phyloP scores from a whole-genome alignment of 371 early-diverging fungal genomes.

The Mucor plumbeus region DNA sequence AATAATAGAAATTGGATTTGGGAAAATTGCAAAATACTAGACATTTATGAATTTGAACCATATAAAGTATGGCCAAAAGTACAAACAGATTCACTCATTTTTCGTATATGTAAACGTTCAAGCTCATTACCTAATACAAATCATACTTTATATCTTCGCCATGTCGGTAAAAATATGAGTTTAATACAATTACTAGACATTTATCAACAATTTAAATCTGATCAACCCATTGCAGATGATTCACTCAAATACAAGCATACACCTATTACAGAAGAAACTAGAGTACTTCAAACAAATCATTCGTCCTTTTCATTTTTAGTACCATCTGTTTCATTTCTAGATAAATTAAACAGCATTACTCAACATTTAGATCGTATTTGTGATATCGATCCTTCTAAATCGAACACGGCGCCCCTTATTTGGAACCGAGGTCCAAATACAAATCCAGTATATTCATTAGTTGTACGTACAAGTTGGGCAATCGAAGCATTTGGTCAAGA shows the following conservation, averaged over 20 bases:
- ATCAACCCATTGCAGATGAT: slow-evolving; percentile 12
- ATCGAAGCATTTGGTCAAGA: slow-evolving; percentile 49
- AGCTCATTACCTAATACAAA: slow-evolving; percentile 27
- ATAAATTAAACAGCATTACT: slow-evolving; percentile 45
- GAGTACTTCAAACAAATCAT: slow-evolving; percentile 13
- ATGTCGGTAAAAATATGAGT: slow-evolving; percentile 12
- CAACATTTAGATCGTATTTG: slow-evolving; percentile 55
- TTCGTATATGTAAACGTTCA: slow-evolving; percentile 48
- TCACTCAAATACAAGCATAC: slow-evolving; percentile 16
- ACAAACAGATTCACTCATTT: slow-evolving; percentile 71
- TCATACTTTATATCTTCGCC: slow-evolving; percentile 25
- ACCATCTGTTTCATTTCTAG: slow-evolving; percentile 52
- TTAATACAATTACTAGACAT: slow-evolving; percentile 11
- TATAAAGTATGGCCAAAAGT: slow-evolving; percentile 71
- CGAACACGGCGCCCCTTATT: slow-evolving; percentile 38
- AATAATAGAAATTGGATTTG: slow-evolving; percentile 60
- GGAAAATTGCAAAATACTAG: slow-evolving; percentile 56
- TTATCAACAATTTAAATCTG: slow-evolving; percentile 11
- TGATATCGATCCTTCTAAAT: slow-evolving; percentile 35
- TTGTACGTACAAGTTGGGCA: slow-evolving; percentile 66
- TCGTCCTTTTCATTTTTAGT: slow-evolving; percentile 55
- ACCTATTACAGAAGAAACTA: background rate
- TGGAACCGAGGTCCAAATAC: slow-evolving; percentile 75
- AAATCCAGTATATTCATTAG: slow-evolving; percentile 69
- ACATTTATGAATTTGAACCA: slow-evolving; percentile 68